Evolutionary conservation across 1,284 basidiomycete genomes (phyloP).

Genomic region (Naganishia sp.): DNA sequence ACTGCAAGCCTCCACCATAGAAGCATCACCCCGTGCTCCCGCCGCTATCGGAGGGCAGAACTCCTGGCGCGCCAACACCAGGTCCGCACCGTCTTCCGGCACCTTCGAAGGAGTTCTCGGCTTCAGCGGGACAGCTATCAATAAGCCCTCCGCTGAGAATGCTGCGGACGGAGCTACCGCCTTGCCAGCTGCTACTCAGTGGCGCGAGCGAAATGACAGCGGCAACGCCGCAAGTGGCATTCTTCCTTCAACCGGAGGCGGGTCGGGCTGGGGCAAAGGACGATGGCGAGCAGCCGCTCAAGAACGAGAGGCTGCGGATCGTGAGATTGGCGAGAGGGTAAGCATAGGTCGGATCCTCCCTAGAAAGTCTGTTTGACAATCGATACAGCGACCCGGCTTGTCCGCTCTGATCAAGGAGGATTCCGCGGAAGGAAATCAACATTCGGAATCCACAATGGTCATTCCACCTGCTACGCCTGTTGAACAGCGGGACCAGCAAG

Average conservation of each 20-base stretch:
- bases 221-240: neutral
- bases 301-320: constrained; percentile 31
- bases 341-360: neutral
- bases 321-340: constrained; percentile 38
- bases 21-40: constrained; percentile 18
- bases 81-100: constrained; percentile 42
- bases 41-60: constrained; percentile 33
- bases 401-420: constrained; percentile 30
- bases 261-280: constrained; percentile 49
- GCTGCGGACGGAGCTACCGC: constrained; percentile 22
- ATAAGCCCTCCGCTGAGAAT: constrained; percentile 29
- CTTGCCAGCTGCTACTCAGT: constrained; percentile 24
- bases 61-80: constrained; percentile 46
- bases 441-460: constrained; percentile 25
- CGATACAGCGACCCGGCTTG: constrained; percentile 32
- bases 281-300: constrained; percentile 49
- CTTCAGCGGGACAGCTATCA: constrained; percentile 40
- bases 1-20: neutral
- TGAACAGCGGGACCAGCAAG: constrained; percentile 28
- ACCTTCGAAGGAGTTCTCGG: constrained; percentile 53
- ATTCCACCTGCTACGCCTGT: constrained; percentile 31
- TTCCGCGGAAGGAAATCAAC: constrained; percentile 20
- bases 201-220: constrained; percentile 28
- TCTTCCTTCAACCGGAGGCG: constrained; percentile 39
- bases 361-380: too few relatives aligned